A percentile compares a stretch with the other conserved stretches of the same genome.
Conservation (phyloP, 73 alveolate species). For the Stentor roeselii region DNA sequence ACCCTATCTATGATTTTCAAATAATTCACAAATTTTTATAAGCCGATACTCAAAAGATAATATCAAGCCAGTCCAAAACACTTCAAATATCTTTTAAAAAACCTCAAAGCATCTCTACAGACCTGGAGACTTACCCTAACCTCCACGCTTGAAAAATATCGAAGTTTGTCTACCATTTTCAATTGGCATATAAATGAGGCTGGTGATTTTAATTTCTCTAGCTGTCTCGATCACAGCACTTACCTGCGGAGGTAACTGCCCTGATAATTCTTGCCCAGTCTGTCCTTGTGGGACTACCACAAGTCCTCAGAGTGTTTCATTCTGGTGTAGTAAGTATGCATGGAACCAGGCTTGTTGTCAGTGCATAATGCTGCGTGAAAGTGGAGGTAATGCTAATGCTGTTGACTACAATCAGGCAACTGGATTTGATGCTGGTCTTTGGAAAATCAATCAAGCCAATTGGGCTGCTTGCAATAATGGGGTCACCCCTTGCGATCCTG, state of each 20-base stretch:
- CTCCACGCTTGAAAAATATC: too few species aligned
- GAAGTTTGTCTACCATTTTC: too few species aligned
- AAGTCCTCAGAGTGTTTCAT: slow-evolving; percentile 24
- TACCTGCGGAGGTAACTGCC: slow-evolving; percentile 65
- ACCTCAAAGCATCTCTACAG: too few species aligned
- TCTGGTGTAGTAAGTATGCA: slow-evolving; percentile 36
- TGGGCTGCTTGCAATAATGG: slow-evolving; percentile 59
- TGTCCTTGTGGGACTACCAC: slow-evolving; percentile 40
- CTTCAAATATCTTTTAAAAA: too few species aligned
- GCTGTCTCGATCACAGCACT: too few species aligned
- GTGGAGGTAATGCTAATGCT: slow-evolving; percentile 51
- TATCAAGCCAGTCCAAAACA: too few species aligned
- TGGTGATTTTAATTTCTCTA: too few species aligned
- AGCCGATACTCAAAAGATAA: too few species aligned
- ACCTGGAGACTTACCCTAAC: too few species aligned
- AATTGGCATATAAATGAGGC: too few species aligned
- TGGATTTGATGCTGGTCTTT: slow-evolving; percentile 41
- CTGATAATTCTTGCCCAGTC: slow-evolving; percentile 32
- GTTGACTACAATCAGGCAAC: slow-evolving; percentile 28
- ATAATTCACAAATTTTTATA: too few species aligned
- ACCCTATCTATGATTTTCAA: too few species aligned
- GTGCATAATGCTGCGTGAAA: slow-evolving; percentile 40
- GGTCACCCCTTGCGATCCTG: slow-evolving; percentile 38
- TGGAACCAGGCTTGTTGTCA: slow-evolving; percentile 56
- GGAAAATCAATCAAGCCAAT: slow-evolving; percentile 46